Conservation (phyloP, 306 rosid species). For the Albizia julibrissin region DNA sequence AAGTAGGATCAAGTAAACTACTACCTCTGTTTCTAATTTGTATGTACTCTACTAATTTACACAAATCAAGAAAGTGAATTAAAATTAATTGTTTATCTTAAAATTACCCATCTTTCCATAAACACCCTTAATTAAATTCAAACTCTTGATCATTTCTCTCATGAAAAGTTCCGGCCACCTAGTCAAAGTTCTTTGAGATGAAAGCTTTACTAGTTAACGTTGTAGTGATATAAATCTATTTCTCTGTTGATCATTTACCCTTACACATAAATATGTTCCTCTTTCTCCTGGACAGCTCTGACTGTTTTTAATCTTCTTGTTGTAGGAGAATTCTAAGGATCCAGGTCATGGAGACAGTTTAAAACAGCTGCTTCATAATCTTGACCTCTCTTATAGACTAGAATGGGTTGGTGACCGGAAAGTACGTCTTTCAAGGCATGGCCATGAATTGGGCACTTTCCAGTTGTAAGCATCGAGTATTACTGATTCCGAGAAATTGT, state of each 20-base stretch:
- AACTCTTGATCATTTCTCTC: background rate
- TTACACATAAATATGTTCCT: too few species aligned
- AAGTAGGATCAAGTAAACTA: background rate
- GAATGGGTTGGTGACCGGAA: slow-evolving; percentile 74
- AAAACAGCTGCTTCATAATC: slow-evolving; percentile 76
- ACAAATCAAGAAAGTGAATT: background rate
- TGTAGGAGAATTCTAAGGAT: slow-evolving; percentile 59
- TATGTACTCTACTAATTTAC: background rate
- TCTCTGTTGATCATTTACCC: background rate
- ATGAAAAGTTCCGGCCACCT: slow-evolving; percentile 2
- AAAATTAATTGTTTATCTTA: background rate
- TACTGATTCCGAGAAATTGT: slow-evolving; percentile 15
- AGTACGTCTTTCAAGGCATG: slow-evolving; percentile 68
- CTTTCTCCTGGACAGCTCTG: background rate
- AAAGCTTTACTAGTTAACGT: slow-evolving; percentile 18
- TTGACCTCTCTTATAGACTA: slow-evolving; percentile 84
- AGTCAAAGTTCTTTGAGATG: slow-evolving; percentile 30
- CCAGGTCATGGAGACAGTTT: slow-evolving; percentile 65
- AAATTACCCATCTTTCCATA: background rate
- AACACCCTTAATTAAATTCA: background rate
- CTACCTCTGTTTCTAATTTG: background rate
- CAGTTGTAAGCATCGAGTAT: slow-evolving; percentile 39
- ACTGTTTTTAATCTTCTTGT: slow-evolving; percentile 26
- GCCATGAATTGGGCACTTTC: slow-evolving; percentile 68
- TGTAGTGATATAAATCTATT: background rate